Conservation (phyloP, 441 rosid genomes). For the Cnidoscolus chayamansa region DNA sequence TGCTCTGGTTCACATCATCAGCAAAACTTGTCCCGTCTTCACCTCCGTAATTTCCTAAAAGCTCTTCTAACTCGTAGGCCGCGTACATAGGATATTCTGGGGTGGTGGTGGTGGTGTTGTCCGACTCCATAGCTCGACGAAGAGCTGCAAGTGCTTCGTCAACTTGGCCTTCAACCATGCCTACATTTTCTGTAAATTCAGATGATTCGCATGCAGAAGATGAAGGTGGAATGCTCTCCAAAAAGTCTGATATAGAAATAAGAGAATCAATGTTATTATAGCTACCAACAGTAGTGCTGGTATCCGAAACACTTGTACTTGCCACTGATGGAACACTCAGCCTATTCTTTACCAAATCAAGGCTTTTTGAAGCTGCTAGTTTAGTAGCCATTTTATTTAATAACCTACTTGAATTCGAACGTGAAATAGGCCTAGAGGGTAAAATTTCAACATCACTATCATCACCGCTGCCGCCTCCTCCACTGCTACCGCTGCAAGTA, state of each 20-base stretch:
- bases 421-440: background rate
- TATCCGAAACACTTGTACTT: background rate
- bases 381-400: background rate
- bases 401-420: background rate
- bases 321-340: background rate
- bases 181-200: background rate
- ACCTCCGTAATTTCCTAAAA: background rate
- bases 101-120: background rate
- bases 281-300: background rate
- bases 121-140: background rate
- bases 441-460: conserved; percentile 4
- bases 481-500: background rate
- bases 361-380: background rate
- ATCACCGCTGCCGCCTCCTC: background rate
- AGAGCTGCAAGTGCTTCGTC: background rate
- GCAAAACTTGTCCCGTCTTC: background rate
- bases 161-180: background rate
- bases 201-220: background rate
- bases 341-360: background rate
- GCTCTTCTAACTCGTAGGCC: background rate
- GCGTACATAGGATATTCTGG: background rate
- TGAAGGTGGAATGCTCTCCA: background rate
- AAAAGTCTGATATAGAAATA: background rate
- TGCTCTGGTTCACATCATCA: background rate
- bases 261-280: background rate